phyloP scores from a whole-genome alignment of 345 rosid genomes.

The Gossypium mustelinum region DNA sequence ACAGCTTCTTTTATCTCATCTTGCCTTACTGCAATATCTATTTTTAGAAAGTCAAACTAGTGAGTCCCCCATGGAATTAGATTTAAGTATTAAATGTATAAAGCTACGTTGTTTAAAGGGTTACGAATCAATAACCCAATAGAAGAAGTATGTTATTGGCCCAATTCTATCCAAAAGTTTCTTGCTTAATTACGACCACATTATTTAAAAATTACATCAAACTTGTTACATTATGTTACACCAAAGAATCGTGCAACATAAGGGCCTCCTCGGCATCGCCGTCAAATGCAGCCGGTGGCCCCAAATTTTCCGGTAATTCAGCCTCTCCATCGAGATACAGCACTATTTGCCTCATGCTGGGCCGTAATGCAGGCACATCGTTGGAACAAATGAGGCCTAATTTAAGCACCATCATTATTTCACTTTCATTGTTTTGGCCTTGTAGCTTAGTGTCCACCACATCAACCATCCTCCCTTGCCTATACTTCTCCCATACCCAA shows the following conservation, averaged over 20 bases:
- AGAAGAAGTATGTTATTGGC: too few species aligned
- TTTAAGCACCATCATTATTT: slow-evolving; percentile 48
- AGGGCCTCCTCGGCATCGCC: neutral
- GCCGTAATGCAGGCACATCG: slow-evolving; percentile 43
- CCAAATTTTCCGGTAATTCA: slow-evolving; percentile 25
- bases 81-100: too few species aligned
- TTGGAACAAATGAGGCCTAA: slow-evolving; percentile 76
- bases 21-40: too few species aligned
- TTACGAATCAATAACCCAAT: too few species aligned
- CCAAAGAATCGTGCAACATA: too few species aligned
- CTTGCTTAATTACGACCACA: too few species aligned
- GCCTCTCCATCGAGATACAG: slow-evolving; percentile 61
- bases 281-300: slow-evolving; percentile 15
- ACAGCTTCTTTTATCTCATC: neutral
- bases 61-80: too few species aligned
- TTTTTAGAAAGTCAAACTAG: too few species aligned
- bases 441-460: slow-evolving; percentile 47
- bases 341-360: slow-evolving; percentile 61
- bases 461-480: slow-evolving; percentile 40
- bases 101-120: too few species aligned
- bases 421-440: slow-evolving; percentile 39
- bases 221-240: too few species aligned
- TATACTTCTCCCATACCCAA: slow-evolving; percentile 66
- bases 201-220: too few species aligned
- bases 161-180: too few species aligned